Evolutionary conservation across 176 grass and related monocot genomes (phyloP), one percentile per base, ranked within the genome.

Genomic region (Otatea glauca): DNA sequence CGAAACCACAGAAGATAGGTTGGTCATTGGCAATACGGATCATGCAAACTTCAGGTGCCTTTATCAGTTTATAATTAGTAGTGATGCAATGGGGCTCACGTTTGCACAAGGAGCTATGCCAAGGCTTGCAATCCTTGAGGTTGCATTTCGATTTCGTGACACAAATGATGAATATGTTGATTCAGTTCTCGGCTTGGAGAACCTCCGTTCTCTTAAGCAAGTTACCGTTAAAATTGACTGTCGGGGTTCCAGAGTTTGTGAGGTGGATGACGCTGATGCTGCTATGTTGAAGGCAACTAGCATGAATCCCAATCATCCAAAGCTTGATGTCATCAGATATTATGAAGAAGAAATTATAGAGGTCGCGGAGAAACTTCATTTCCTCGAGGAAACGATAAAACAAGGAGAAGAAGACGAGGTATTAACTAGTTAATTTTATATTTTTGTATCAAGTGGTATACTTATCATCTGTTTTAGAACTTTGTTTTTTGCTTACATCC

Each of bases 51-150:
- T 85, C 72, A n/a, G 16, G 14, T n/a, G 6, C 23, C 10, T 85
- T n/a, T 12, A 2, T 25, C 6, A 41, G 18, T 56, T 85, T 17
- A 3, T 3, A 11, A 59, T 77, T 69, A 5, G 5, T 9, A 43
- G 1, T 69, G 21, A 47, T 47, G 24, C 51, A 44, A 45, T 85
- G 63, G 73, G 83, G 0, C 49, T 85, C 10, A 34, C 23, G 8
- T 85, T 59, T 60, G 37, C 5, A 23, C 14, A 59, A 35, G 24
- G 64, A 45, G 38, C 83, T 56, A 85, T 85, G 73, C 73, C 50
- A 21, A 77, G 50, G 25, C 83, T 76, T 68, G 16, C 43, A 68
- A 43, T 1, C 12, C 47, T 84, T 21, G 44, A 76, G 48, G 0
- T 84, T 6, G 21, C 5, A 15, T 84, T 76, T 27, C 29, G 6